Evolutionary conservation across 2,329 filamentous ascomycete species (phyloP), one percentile per base, ranked within the genome.

Genomic region (Sarocladium oryzae): DNA sequence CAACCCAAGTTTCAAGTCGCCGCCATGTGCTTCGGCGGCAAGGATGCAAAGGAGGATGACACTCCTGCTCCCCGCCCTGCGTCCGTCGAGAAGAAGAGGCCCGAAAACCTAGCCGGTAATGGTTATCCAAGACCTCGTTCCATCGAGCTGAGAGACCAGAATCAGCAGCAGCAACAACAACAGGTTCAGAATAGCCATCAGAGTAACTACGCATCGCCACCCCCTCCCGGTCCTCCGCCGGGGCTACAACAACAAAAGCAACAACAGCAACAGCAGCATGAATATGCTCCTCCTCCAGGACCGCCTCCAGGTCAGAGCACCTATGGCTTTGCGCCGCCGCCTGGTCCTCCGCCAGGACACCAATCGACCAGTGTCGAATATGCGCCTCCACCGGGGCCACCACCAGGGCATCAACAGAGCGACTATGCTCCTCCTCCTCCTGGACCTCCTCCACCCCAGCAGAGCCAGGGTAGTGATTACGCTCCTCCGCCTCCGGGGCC

Each of bases 21-120:
- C 28, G 38, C 33, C 43, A 78, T 79, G 76, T 79, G 76, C 61
- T 78, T 78, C 57, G 72, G 74, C 40, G 64, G 64, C 56, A 74
- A 71, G 48, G 66, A 73, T 52, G 67, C 70, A 46, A 58, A 61
- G 48, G 60, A 63, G 30, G 60, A 69, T 53, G 69, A 49, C 32
- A 49, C 69, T 26, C 67, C 66, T 18, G 64, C 70, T 7, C 67
- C 74, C 2, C 64, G 71, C 26, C 53, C 53, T 3, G 55, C 58
- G 1, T 59, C 60, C 36, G 56, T 61, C 49, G 60, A 61, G 28
- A 62, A 62, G 24, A 58, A 50, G 36, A 51, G 55, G 48, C 51
- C 52, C 28, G 28, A 13, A 9, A 21, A 21, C 10, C 13, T 20
- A 3, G 6, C 18, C 21, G 18, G 32, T 3, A 20, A n/a, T 10